Evolutionary conservation across 2,329 filamentous ascomycete species (phyloP).

Genomic region (Alternaria consortialis): DNA sequence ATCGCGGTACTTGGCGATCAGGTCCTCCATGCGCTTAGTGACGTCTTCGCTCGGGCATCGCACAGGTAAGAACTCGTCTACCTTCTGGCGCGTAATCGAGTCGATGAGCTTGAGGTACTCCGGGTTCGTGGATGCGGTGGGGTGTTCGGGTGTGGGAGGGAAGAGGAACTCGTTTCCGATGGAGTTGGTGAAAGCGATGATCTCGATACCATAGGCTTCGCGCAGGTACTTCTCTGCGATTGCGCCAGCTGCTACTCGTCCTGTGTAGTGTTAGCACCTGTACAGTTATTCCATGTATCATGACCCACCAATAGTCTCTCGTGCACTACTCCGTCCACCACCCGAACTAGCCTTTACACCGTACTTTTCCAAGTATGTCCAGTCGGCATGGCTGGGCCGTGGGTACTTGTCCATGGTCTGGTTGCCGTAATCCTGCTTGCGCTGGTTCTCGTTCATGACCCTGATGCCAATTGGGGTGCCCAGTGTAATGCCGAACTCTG

Average conservation of each 20-base stretch:
- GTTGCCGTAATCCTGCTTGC: conserved; percentile 89
- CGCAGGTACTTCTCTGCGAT: conserved; percentile 93
- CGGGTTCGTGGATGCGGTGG: conserved; percentile 76
- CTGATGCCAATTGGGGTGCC: conserved; percentile 90
- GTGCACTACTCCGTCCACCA: conserved; percentile 88
- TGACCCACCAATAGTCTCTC: conserved; percentile 83
- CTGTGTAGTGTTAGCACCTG: conserved; percentile 50
- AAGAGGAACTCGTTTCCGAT: conserved; percentile 84
- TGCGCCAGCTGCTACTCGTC: conserved; percentile 86
- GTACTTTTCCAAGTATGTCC: conserved; percentile 97
- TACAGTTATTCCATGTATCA: not conserved
- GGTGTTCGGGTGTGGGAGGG: conserved; percentile 71
- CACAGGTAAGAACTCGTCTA: conserved; percentile 86
- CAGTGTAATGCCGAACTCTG: conserved; percentile 86
- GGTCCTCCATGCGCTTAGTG: conserved; percentile 76
- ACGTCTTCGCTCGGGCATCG: conserved; percentile 78
- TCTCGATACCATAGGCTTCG: conserved; percentile 84
- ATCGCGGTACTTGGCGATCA: conserved; percentile 81
- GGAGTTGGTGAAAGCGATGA: conserved; percentile 87
- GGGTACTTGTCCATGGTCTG: conserved; percentile 92
- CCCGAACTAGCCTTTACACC: conserved; percentile 91
- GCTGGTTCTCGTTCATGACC: conserved; percentile 91
- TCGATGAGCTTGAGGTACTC: conserved; percentile 78
- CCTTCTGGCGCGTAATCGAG: conserved; percentile 74
- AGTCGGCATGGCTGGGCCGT: conserved; percentile 91